Conservation (phyloP, 345 rosid species). For the Salix brachista region DNA sequence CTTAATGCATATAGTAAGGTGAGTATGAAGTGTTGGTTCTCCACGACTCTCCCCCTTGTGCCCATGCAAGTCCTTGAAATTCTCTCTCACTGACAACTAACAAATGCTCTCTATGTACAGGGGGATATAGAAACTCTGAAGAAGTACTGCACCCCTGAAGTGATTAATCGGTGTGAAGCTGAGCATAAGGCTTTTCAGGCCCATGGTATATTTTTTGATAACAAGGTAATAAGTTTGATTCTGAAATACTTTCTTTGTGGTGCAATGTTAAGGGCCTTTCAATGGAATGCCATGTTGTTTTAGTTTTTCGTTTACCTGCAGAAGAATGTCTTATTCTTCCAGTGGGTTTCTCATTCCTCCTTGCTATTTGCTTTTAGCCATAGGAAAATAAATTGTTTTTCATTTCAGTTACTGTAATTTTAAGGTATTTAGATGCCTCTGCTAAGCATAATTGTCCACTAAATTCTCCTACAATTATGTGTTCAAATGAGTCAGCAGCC, state of each 20-base stretch:
- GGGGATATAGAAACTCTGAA: constrained; percentile 66
- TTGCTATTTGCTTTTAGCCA: neutral
- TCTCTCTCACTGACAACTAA: neutral
- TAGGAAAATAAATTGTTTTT: neutral
- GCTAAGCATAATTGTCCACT: neutral
- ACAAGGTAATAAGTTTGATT: constrained; percentile 48
- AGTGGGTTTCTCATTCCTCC: neutral
- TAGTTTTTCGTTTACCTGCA: neutral
- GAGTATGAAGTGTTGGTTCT: constrained; percentile 3
- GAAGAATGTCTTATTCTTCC: neutral
- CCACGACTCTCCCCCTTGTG: neutral
- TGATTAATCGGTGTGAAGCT: constrained; percentile 67
- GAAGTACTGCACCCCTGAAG: constrained; percentile 80
- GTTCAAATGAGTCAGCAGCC: neutral
- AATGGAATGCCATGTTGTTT: neutral
- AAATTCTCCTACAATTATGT: neutral
- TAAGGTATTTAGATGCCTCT: neutral
- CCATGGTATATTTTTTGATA: constrained; percentile 72
- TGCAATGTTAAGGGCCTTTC: neutral
- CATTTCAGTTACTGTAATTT: neutral
- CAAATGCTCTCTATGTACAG: constrained; percentile 33
- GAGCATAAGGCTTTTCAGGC: constrained; percentile 62
- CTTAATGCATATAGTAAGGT: constrained; percentile 81
- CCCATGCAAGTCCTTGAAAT: neutral
- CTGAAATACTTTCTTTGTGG: neutral